Evolutionary conservation across 352 stramenopile species (phyloP), one percentile per base, ranked within the genome.

Genomic region (Pythium vanterpoolii): DNA sequence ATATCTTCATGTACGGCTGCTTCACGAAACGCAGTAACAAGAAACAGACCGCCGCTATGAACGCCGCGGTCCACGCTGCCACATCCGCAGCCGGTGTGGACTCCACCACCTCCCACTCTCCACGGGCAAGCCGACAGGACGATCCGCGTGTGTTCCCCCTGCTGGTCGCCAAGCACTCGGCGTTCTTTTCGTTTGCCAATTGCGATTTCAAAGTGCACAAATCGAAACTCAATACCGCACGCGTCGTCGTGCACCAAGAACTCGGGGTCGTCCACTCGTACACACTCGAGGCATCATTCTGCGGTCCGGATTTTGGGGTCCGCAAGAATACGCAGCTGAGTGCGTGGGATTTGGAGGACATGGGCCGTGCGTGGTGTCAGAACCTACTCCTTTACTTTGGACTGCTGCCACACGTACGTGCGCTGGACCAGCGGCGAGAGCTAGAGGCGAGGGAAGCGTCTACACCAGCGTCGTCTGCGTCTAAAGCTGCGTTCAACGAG

Each of bases 141-240:
- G 83, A 93, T 48, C 77, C 83, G 14, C 80, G 83, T 5, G 79
- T 90, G 16, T 90, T 93, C 26, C 83, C 80, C 0, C 87, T 93
- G 80, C 84, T 93, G 31, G 78, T 93, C 4, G 83, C 83, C 1
- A 79, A 78, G 44, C 71, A 93, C 27, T 79, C 79, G 9, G 61
- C 71, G 2, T 83, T 81, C 26, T 95, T 95, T 34, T 86, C 77
- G 7, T 96, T 96, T 56, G 66, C 73, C 4, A 89, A 79, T 47
- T 98, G 93, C 69, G 87, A 88, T 46, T 98, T 97, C 55, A 87
- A 79, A 21, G 84, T 98, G 0, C 82, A 94, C 56, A 96, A 96
- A 64, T 90, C 85, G 21, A 95, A 97, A 46, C 64, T 93, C 33
- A 87, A 82, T 13, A 97, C 91, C 1, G 92, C 87, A 10, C 79